phyloP scores from a whole-genome alignment of 495 filamentous ascomycete genomes.

The Penicillium subrubescens region DNA sequence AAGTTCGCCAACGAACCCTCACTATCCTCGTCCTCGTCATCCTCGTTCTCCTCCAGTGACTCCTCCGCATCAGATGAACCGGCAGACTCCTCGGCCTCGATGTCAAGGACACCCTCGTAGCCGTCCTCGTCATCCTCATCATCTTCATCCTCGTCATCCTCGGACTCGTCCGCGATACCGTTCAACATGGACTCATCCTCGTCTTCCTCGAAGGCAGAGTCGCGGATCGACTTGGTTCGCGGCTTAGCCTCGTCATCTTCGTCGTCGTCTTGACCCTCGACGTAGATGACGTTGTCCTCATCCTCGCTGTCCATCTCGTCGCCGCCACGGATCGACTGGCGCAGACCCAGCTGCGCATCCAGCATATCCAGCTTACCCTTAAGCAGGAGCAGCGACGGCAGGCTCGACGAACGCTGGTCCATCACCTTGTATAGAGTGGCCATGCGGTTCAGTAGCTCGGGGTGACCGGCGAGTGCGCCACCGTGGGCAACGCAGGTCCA shows the following conservation, averaged over 20 bases:
- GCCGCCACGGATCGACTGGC: constrained; percentile 59
- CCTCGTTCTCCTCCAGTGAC: constrained; percentile 47
- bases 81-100: constrained; percentile 49
- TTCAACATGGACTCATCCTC: constrained; percentile 53
- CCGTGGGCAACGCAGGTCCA: constrained; percentile 95
- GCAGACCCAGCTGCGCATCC: constrained; percentile 79
- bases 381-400: constrained; percentile 81
- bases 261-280: constrained; percentile 71
- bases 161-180: constrained; percentile 40
- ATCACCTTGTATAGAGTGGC: constrained; percentile 78
- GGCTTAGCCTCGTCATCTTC: constrained; percentile 46
- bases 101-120: constrained; percentile 41
- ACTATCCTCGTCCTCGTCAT: constrained; percentile 45
- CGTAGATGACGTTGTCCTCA: constrained; percentile 80
- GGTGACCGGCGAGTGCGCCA: constrained; percentile 82
- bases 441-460: constrained; percentile 74
- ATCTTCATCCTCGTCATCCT: constrained; percentile 43
- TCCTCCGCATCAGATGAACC: constrained; percentile 53
- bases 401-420: constrained; percentile 77
- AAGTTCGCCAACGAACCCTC: constrained; percentile 49
- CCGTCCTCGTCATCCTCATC: constrained; percentile 46
- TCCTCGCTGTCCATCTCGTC: constrained; percentile 64
- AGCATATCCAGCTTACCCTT: constrained; percentile 94
- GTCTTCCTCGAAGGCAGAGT: constrained; percentile 34
- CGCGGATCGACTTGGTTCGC: constrained; percentile 45